Conservation (phyloP, 2,329 filamentous ascomycete species). For the Alternaria gaisen region DNA sequence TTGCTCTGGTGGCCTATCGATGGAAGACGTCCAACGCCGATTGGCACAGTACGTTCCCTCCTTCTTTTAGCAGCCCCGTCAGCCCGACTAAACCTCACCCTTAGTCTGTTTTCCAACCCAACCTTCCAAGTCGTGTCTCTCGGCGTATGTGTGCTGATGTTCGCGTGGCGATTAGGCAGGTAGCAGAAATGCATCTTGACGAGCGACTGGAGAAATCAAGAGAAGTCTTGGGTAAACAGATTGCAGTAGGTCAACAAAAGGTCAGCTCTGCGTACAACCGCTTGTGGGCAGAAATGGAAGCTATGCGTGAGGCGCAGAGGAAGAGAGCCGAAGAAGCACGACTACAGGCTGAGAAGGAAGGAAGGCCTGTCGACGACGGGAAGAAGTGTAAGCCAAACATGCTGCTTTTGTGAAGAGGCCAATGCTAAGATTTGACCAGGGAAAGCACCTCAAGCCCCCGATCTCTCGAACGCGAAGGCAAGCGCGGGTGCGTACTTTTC, state of each 20-base stretch:
- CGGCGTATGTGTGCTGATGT: constrained; percentile 48
- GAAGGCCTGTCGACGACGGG: constrained; percentile 18
- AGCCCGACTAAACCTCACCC: constrained; percentile 35
- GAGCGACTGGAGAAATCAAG: constrained; percentile 84
- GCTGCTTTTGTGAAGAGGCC: too few relatives aligned
- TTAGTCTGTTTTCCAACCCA: constrained; percentile 42
- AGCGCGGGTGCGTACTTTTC: constrained; percentile 70
- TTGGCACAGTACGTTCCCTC: constrained; percentile 69
- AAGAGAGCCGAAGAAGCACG: constrained; percentile 67
- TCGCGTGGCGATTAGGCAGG: constrained; percentile 65
- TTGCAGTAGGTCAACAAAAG: constrained; percentile 88
- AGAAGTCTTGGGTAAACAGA: constrained; percentile 85
- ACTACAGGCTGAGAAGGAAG: constrained; percentile 49
- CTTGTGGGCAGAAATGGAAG: constrained; percentile 89
- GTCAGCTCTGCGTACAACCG: constrained; percentile 87
- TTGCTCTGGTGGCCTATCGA: constrained; percentile 88
- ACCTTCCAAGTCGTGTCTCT: constrained; percentile 41
- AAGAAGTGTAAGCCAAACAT: constrained; percentile 35
- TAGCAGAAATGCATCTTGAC: constrained; percentile 92
- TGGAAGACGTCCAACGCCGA: constrained; percentile 92
- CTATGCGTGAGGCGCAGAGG: constrained; percentile 76
- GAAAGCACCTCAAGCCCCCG: constrained; percentile 52
- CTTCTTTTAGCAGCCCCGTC: constrained; percentile 20
- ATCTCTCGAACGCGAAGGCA: constrained; percentile 64
- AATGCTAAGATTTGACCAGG: constrained; percentile 20